Base-by-base conservation (phyloP, 139 green algal genomes). In the Pleodorina starrii region DNA sequence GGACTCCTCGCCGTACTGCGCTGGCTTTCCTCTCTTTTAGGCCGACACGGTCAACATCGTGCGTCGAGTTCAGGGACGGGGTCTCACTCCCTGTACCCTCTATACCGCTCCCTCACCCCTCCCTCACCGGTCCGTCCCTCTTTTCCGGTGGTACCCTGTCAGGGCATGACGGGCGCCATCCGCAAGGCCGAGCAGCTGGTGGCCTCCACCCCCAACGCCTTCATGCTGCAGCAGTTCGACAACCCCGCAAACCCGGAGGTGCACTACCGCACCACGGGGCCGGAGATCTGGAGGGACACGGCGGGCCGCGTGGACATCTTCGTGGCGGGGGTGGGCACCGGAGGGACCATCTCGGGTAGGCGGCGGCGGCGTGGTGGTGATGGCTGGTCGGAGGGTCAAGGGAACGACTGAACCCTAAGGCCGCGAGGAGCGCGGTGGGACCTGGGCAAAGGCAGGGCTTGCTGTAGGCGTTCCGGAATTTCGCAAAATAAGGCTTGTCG, bases 201-300 rank as follows among this genome's bases (percentile, higher is more conserved):
- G 16, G 68, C 44, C 16, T 71, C 59, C 25, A 98, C 90, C 0
- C 77, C 91, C 0, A 77, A 92, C 89, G 90, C 96, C 7, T 98
- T 96, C 93, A 98, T 99, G 92, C 95, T 99, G 87, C 97, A 99
- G 93, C 98, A 99, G 92, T 99, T 99, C 94, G 96, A 99, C 88
- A 99, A 99, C 94, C 95, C 96, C 16, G 96, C 96, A 84, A 99
- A 99, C 92, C 93, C 95, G 0, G 90, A 93, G 29, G 76, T 89
- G 3, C 84, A 89, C 51, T 82, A 97, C 48, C 16, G 76, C 10
- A 96, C 95, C 21, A 99, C 97, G 1, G 97, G 97, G 16, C 96
- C 96, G n/a, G 97, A 99, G 90, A 97, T 99, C 50, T 99, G 96
- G 96, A 42, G 93, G 1, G 94, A 96, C 66, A 98, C 97, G 19